Percentiles rank a stretch among this genome's conserved stretches.
phyloP scores from a whole-genome alignment of 2,329 filamentous ascomycete species.

The Stylonectria norvegica region DNA sequence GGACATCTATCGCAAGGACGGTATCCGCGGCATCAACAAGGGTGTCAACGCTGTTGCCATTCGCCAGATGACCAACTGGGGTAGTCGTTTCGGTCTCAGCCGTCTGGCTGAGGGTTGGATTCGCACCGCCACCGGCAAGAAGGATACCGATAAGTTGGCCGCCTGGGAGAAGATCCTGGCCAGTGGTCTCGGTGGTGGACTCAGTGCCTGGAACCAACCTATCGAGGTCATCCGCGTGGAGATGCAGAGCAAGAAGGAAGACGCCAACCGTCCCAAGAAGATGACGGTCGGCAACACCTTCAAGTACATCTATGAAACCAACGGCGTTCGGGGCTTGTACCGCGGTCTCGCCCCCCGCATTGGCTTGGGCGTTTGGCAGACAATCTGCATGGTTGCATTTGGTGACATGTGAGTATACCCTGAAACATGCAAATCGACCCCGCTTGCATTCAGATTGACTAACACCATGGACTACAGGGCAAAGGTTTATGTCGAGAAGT shows the following conservation, averaged over 20 bases:
- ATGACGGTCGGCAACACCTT: conserved; percentile 88
- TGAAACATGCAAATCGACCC: too few relatives aligned
- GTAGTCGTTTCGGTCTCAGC: conserved; percentile 88
- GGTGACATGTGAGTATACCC: conserved; percentile 94
- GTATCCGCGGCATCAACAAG: conserved; percentile 94
- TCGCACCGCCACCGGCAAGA: conserved; percentile 73
- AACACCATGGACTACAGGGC: conserved; percentile 46
- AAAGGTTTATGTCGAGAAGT: conserved; percentile 63
- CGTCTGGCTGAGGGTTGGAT: conserved; percentile 89
- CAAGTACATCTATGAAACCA: conserved; percentile 84
- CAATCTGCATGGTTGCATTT: conserved; percentile 98
- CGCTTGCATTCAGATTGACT: too few relatives aligned
- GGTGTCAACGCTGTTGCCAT: conserved; percentile 98
- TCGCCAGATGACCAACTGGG: conserved; percentile 99
- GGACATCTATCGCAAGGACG: conserved; percentile 93
- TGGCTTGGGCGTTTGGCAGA: conserved; percentile 97
- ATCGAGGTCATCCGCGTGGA: conserved; percentile 99
- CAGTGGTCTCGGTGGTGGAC: conserved; percentile 82
- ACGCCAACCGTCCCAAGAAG: conserved; percentile 98
- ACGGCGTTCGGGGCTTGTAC: conserved; percentile 90
- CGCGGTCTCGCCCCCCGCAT: conserved; percentile 92
- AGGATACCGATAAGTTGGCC: conserved; percentile 71
- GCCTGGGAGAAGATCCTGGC: conserved; percentile 86
- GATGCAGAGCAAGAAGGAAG: conserved; percentile 99
- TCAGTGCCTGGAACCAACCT: conserved; percentile 98